Percentiles rank a stretch among this genome's conserved stretches.
These are phyloP conservation scores for Casuarina equisetifolia DNA, from an alignment of 306 rosid genomes.

Conservation along the genomic window DNA sequence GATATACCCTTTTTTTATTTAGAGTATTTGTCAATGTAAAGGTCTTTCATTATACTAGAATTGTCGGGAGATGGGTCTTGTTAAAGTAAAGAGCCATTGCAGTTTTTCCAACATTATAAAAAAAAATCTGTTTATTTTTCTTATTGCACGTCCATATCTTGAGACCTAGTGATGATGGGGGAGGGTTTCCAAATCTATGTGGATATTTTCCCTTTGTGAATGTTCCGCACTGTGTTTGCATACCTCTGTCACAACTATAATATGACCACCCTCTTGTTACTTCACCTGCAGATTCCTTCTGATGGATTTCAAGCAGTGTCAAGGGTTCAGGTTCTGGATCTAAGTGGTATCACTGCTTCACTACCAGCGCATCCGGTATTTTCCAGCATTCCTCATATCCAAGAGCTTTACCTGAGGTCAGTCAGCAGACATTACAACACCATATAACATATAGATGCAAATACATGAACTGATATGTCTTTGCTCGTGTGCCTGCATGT, in stretches of 20 bases:
- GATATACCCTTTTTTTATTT: background rate
- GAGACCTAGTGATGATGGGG: slow-evolving; percentile 12
- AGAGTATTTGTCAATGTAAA: background rate
- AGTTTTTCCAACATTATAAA: background rate
- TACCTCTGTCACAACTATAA: slow-evolving; percentile 21
- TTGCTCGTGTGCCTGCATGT: slow-evolving; percentile 2
- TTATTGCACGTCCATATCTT: background rate
- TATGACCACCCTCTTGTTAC: slow-evolving; percentile 28
- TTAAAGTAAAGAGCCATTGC: background rate
- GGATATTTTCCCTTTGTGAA: background rate
- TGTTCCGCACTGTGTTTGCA: slow-evolving; percentile 8
- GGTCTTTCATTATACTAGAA: background rate
- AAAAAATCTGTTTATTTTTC: background rate
- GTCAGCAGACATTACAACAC: slow-evolving; percentile 31
- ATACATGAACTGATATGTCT: background rate
- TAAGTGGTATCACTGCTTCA: slow-evolving; percentile 69
- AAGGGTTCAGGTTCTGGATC: slow-evolving; percentile 73
- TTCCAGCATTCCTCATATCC: slow-evolving; percentile 66
- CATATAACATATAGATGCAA: slow-evolving; percentile 4
- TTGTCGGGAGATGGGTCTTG: background rate
- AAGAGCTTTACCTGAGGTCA: slow-evolving; percentile 88
- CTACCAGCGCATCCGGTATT: slow-evolving; percentile 61
- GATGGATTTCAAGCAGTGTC: slow-evolving; percentile 76
- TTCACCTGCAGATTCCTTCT: slow-evolving; percentile 64
- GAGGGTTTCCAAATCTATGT: slow-evolving; percentile 3